Evolutionary conservation across 1,284 basidiomycete species (phyloP), one percentile per base, ranked within the genome.

Genomic region (Ustilago trichophora): DNA sequence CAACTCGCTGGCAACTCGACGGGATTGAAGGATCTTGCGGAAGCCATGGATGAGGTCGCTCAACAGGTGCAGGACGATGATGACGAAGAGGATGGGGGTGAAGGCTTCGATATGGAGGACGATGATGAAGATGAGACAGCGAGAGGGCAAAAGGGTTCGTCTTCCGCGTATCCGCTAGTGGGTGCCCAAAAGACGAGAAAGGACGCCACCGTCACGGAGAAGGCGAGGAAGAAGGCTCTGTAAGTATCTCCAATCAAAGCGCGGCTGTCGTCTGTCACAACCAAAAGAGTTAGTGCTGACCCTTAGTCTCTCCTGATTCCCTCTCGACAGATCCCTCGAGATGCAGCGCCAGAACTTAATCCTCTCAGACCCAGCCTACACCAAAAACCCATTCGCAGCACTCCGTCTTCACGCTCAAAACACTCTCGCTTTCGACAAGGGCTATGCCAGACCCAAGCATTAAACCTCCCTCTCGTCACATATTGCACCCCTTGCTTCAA

Each of bases 321-420:
- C 12, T 11, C 2, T 15, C 27, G 13, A 50, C 60, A 75, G 73
- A 15, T 37, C 63, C 3, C 37, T 68, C n/a, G 77, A 79, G 25
- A 55, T 60, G 48, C 56, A 62, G 19, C 76, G 77, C 15, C 77
- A 79, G 42, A 63, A 69, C 21, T 45, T 68, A 29, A 78, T 79
- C 27, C 48, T 79, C 16, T 50, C 68, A 3, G 75, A 79, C 36
- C 58, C 73, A 22, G 62, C 73, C 12, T 75, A 70, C 49, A 55
- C 63, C 29, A 55, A 53, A 26, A 68, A 67, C 33, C 77, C 77
- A 8, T 79, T 79, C 34, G 76, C 72, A 7, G 77, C 77, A 11
- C 71, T 79, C 3, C 68, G 77, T 15, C 60, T 70, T 2, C 77
- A 79, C 33, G 74, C 73, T 8, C 72, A 76, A 22, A 75, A 79